phyloP scores from a whole-genome alignment of 805 yeast genomes.

The Ogataea neopini region DNA sequence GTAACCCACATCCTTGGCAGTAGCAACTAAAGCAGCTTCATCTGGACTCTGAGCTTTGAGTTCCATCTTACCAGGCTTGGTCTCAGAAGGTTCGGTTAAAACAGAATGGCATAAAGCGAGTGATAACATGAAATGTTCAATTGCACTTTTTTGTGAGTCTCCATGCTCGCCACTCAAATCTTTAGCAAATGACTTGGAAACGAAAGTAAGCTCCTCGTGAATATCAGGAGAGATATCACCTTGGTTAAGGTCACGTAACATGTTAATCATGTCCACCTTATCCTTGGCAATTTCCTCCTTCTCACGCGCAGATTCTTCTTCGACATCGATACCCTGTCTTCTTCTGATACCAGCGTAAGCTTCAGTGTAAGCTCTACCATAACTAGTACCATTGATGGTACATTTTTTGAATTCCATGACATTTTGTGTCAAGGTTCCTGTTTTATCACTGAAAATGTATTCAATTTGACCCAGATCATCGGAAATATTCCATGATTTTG shows the following conservation, averaged over 20 bases:
- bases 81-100: constrained; percentile 63
- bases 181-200: constrained; percentile 64
- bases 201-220: constrained; percentile 62
- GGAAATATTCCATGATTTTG: constrained; percentile 82
- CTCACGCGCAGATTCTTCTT: constrained; percentile 55
- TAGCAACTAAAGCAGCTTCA: constrained; percentile 82
- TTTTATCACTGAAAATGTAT: constrained; percentile 80
- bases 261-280: constrained; percentile 56
- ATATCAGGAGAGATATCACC: constrained; percentile 38
- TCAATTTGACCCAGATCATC: constrained; percentile 88
- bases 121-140: constrained; percentile 75
- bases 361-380: constrained; percentile 82
- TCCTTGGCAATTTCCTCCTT: constrained; percentile 57
- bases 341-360: constrained; percentile 78
- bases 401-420: constrained; percentile 85
- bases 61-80: constrained; percentile 53
- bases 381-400: constrained; percentile 69
- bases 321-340: constrained; percentile 75
- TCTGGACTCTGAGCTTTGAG: constrained; percentile 84
- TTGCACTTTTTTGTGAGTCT: constrained; percentile 52
- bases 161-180: constrained; percentile 59
- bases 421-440: constrained; percentile 83
- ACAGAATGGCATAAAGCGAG: constrained; percentile 81
- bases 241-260: constrained; percentile 40
- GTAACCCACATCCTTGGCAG: constrained; percentile 79